Conservation (phyloP, 2,329 filamentous ascomycete species). For the Apiospora pterosperma region DNA sequence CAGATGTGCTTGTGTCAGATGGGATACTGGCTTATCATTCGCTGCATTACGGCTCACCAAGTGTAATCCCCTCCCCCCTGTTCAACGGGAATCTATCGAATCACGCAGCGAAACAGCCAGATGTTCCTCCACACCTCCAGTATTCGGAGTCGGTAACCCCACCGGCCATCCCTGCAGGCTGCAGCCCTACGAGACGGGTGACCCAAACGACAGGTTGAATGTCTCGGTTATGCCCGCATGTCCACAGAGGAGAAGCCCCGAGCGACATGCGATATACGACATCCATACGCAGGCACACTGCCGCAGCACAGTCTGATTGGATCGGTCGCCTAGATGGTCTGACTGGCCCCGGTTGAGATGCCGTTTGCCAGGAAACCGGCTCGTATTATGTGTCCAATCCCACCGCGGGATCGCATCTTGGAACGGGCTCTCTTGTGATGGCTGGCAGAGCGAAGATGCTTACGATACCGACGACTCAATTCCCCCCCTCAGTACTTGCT, state of each 20-base stretch:
- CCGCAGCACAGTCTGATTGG: background rate
- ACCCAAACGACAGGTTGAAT: background rate
- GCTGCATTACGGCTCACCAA: slow-evolving; percentile 5
- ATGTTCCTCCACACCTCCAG: background rate
- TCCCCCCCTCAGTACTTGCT: background rate
- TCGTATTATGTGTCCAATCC: slow-evolving; percentile 1
- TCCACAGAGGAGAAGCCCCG: background rate
- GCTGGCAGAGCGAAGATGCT: background rate
- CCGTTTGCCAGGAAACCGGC: background rate
- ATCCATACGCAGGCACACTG: background rate
- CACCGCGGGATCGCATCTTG: background rate
- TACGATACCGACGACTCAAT: background rate
- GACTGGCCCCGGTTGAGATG: background rate
- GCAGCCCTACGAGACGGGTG: slow-evolving; percentile 4
- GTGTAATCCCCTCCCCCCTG: background rate
- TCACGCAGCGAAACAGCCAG: background rate
- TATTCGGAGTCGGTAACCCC: background rate
- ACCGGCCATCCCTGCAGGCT: slow-evolving; percentile 1
- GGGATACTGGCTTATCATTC: background rate
- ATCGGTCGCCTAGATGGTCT: background rate
- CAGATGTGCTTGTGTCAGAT: background rate
- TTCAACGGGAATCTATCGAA: background rate
- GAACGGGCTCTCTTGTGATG: background rate
- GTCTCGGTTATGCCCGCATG: slow-evolving; percentile 1
- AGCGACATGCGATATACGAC: background rate